Conservation (phyloP, 2,329 filamentous ascomycete genomes). For the Tolypocladium cylindrosporum region DNA sequence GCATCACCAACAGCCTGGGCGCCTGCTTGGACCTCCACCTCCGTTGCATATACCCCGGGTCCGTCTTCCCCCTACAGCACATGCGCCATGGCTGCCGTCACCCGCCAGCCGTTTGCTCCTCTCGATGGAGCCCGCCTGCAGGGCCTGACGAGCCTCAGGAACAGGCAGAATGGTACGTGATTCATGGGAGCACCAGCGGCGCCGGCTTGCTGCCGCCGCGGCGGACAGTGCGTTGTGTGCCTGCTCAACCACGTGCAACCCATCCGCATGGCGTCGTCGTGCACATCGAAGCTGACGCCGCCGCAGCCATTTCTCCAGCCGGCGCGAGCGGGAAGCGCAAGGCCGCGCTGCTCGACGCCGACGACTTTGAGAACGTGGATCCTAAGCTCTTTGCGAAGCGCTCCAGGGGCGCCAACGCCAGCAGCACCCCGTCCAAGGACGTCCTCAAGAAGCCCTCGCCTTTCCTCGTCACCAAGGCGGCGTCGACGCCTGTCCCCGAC, state of each 20-base stretch:
- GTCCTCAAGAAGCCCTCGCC: conserved; percentile 41
- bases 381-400: conserved; percentile 48
- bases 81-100: conserved; percentile 42
- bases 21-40: not conserved
- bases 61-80: not conserved
- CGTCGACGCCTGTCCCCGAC: conserved; percentile 25
- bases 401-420: conserved; percentile 38
- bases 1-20: not conserved
- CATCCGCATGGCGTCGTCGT: not conserved
- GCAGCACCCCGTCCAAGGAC: conserved; percentile 29
- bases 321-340: conserved; percentile 40
- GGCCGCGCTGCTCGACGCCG: conserved; percentile 39
- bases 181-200: too few species aligned
- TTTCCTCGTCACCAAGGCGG: conserved; percentile 28
- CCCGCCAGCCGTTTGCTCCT: conserved; percentile 66
- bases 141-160: conserved; percentile 64
- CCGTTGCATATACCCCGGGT: not conserved
- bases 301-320: conserved; percentile 27
- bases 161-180: conserved; percentile 61
- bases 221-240: not conserved
- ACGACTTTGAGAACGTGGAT: conserved; percentile 54
- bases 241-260: not conserved
- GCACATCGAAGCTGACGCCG: conserved; percentile 15
- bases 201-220: not conserved
- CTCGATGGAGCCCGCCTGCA: conserved; percentile 61